These are phyloP conservation scores for Diaporthe australafricana DNA, from an alignment of 2,329 filamentous ascomycete genomes.

Conservation along the genomic window DNA sequence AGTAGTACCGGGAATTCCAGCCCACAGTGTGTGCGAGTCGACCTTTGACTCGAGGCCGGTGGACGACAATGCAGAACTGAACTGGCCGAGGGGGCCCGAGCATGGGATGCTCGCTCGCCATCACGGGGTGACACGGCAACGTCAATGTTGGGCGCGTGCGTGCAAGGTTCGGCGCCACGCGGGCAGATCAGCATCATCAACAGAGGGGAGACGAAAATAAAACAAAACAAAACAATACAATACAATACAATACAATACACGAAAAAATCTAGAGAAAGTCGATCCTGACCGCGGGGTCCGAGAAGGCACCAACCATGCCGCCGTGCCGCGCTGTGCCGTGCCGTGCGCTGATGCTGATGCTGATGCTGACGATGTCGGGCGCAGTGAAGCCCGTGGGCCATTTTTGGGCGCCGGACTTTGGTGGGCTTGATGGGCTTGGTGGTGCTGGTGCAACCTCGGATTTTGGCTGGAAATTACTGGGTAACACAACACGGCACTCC, in stretches of 20 bases:
- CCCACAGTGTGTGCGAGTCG: background rate
- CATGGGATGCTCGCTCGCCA: background rate
- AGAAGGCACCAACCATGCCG: background rate
- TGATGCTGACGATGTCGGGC: background rate
- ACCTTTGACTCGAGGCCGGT: background rate
- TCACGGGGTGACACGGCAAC: conserved; percentile 31
- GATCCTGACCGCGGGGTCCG: background rate
- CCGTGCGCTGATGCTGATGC: background rate
- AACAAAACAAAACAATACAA: background rate
- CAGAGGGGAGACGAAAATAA: background rate
- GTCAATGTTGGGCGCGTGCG: conserved; percentile 22
- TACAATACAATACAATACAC: too few species aligned
- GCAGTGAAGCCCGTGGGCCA: background rate
- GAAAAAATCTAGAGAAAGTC: background rate
- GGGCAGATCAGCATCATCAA: conserved; percentile 6
- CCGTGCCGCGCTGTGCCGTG: background rate
- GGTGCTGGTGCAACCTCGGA: conserved; percentile 29
- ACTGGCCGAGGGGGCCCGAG: background rate
- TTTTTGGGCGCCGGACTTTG: conserved; percentile 19
- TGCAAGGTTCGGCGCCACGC: conserved; percentile 27
- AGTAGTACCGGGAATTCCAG: background rate
- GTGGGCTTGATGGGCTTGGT: background rate
- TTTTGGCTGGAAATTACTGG: conserved; percentile 30
- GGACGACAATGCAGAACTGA: background rate
- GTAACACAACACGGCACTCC: conserved; percentile 14